Conservation (phyloP, 768 basidiomycete species). For the Panaeolus papilionaceus region DNA sequence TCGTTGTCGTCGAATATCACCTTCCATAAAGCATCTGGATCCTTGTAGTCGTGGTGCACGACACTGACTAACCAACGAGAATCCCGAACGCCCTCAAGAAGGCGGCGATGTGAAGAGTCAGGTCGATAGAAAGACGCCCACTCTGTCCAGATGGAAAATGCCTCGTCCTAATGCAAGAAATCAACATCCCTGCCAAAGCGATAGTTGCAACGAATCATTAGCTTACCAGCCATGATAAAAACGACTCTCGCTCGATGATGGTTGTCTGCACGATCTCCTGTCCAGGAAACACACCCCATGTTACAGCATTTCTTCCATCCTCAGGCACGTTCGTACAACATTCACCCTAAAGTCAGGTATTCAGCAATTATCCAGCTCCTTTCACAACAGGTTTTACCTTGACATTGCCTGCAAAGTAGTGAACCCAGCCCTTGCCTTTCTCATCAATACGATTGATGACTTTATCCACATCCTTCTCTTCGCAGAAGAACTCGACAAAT, state of each 20-base stretch:
- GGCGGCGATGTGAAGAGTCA: slow-evolving; percentile 67
- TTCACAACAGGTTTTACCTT: slow-evolving; percentile 50
- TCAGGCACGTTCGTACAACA: slow-evolving; percentile 80
- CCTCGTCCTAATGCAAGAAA: slow-evolving; percentile 74
- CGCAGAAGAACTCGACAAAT: slow-evolving; percentile 96
- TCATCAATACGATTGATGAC: slow-evolving; percentile 64
- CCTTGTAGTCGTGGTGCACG: slow-evolving; percentile 92
- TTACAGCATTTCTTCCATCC: slow-evolving; percentile 90
- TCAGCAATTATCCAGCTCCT: background rate
- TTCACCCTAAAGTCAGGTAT: slow-evolving; percentile 62
- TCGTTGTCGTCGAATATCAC: slow-evolving; percentile 65
- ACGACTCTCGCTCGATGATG: slow-evolving; percentile 94
- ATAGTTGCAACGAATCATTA: background rate
- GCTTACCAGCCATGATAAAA: slow-evolving; percentile 93
- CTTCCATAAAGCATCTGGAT: slow-evolving; percentile 78
- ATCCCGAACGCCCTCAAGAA: slow-evolving; percentile 76
- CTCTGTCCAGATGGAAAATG: slow-evolving; percentile 93
- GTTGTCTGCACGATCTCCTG: slow-evolving; percentile 97
- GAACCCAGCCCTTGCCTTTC: slow-evolving; percentile 69
- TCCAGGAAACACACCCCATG: slow-evolving; percentile 98
- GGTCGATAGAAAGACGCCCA: slow-evolving; percentile 92
- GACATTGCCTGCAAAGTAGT: slow-evolving; percentile 86
- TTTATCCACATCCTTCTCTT: slow-evolving; percentile 56
- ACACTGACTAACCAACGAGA: slow-evolving; percentile 91
- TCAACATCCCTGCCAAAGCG: slow-evolving; percentile 15